Evolutionary conservation across 2,329 filamentous ascomycete species (phyloP).

Genomic region (Talaromyces sp.): DNA sequence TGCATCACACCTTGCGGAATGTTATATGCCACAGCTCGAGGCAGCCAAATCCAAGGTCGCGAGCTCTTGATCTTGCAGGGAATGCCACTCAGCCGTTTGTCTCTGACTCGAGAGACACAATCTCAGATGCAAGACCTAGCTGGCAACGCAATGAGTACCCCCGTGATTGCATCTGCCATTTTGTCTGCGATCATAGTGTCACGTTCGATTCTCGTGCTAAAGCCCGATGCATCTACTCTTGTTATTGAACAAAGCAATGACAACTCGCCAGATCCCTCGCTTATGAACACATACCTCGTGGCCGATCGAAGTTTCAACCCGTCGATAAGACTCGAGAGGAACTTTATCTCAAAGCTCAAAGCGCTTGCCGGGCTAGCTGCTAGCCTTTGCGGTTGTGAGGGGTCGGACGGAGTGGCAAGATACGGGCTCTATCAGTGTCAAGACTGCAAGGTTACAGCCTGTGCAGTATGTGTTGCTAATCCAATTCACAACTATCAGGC

Average conservation of each 20-base stretch:
- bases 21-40: conserved; percentile 57
- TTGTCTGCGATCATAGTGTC: conserved; percentile 52
- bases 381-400: conserved; percentile 57
- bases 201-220: not conserved
- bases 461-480: conserved; percentile 50
- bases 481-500: conserved; percentile 46
- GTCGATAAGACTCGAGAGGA: not conserved
- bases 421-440: conserved; percentile 45
- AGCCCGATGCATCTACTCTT: not conserved
- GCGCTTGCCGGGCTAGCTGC: conserved; percentile 29
- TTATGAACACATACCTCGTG: conserved; percentile 11
- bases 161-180: conserved; percentile 63
- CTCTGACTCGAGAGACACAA: conserved; percentile 60
- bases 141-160: conserved; percentile 75
- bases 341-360: conserved; percentile 18
- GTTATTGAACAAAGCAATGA: conserved; percentile 10
- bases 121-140: conserved; percentile 64
- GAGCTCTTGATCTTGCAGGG: conserved; percentile 66
- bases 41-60: conserved; percentile 56
- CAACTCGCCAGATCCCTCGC: not conserved
- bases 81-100: conserved; percentile 58
- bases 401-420: conserved; percentile 34
- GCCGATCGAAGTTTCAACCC: conserved; percentile 14
- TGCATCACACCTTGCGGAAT: conserved; percentile 66
- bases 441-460: conserved; percentile 53